A percentile compares a stretch with the other conserved stretches of the same genome.
phyloP scores from a whole-genome alignment of 352 stramenopile species.

The Globisporangium lucens region DNA sequence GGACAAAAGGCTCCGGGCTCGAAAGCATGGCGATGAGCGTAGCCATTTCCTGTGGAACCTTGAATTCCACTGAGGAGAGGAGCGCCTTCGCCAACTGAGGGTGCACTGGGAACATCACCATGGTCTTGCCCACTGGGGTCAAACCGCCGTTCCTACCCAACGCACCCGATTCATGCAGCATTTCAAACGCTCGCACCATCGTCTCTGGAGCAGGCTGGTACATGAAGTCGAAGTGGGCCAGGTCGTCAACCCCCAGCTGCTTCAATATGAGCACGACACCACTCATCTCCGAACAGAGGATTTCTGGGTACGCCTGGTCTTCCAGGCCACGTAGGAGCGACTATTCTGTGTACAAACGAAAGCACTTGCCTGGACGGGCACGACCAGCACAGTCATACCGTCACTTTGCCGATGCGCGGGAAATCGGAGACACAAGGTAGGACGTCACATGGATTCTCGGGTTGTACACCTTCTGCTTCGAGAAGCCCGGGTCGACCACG shows the following conservation, averaged over 20 bases:
- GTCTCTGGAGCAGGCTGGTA: conserved; percentile 98
- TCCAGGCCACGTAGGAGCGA: conserved; percentile 97
- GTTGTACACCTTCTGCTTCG: conserved; percentile 99
- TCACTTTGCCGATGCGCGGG: conserved; percentile 90
- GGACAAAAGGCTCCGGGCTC: conserved; percentile 92
- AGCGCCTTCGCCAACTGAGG: conserved; percentile 98
- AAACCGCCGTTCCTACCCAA: conserved; percentile 91
- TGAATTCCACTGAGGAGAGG: conserved; percentile 93
- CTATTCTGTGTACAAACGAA: conserved; percentile 97
- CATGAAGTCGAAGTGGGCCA: conserved; percentile 99
- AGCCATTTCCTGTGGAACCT: conserved; percentile 96
- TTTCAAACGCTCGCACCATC: conserved; percentile 97
- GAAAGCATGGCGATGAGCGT: conserved; percentile 97
- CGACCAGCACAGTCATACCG: conserved; percentile 91
- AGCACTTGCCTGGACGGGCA: conserved; percentile 93
- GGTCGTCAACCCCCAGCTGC: conserved; percentile 98
- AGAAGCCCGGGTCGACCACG: conserved; percentile 99
- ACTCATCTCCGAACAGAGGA: conserved; percentile 95
- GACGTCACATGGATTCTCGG: conserved; percentile 97
- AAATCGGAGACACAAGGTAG: conserved; percentile 98
- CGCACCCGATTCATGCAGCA: conserved; percentile 97
- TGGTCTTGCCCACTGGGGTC: conserved; percentile 89
- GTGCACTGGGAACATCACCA: conserved; percentile 97
- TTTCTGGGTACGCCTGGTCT: conserved; percentile 99
- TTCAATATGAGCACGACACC: conserved; percentile 97